phyloP scores from a whole-genome alignment of 2,329 filamentous ascomycete species.

The Mariannaea elegans region DNA sequence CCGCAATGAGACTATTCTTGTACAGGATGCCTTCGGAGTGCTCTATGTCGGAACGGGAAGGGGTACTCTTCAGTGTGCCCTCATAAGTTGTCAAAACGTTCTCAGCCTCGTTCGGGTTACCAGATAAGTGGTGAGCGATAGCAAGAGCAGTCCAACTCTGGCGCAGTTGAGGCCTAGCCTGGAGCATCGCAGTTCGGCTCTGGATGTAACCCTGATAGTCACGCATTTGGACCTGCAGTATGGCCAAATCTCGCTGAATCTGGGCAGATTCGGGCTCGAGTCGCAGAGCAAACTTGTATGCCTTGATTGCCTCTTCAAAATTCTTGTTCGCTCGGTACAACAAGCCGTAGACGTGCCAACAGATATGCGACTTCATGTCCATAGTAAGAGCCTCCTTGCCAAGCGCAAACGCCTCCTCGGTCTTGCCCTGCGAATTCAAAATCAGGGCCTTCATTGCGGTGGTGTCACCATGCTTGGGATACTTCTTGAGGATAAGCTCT shows the following conservation, averaged over 20 bases:
- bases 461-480: slow-evolving; percentile 96
- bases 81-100: slow-evolving; percentile 92
- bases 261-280: slow-evolving; percentile 94
- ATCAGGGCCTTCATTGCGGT: slow-evolving; percentile 99
- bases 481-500: slow-evolving; percentile 95
- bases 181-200: slow-evolving; percentile 87
- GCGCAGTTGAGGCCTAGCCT: slow-evolving; percentile 80
- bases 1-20: slow-evolving; percentile 94
- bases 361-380: slow-evolving; percentile 99
- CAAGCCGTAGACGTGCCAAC: slow-evolving; percentile 98
- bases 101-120: slow-evolving; percentile 86
- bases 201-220: slow-evolving; percentile 94
- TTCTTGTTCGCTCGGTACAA: slow-evolving; percentile 95
- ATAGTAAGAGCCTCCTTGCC: slow-evolving; percentile 92
- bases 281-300: slow-evolving; percentile 93
- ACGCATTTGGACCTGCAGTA: slow-evolving; percentile 95
- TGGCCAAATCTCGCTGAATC: slow-evolving; percentile 92
- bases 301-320: slow-evolving; percentile 98
- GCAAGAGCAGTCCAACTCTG: slow-evolving; percentile 99
- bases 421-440: slow-evolving; percentile 90
- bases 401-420: slow-evolving; percentile 91
- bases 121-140: slow-evolving; percentile 90
- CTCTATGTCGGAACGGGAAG: slow-evolving; percentile 82
- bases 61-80: slow-evolving; percentile 85
- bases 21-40: slow-evolving; percentile 95